Percentiles rank a stretch among this genome's conserved stretches.
Evolutionary conservation across 73 alveolate genomes (phyloP).

Genomic region (Symbiodinium natans): DNA sequence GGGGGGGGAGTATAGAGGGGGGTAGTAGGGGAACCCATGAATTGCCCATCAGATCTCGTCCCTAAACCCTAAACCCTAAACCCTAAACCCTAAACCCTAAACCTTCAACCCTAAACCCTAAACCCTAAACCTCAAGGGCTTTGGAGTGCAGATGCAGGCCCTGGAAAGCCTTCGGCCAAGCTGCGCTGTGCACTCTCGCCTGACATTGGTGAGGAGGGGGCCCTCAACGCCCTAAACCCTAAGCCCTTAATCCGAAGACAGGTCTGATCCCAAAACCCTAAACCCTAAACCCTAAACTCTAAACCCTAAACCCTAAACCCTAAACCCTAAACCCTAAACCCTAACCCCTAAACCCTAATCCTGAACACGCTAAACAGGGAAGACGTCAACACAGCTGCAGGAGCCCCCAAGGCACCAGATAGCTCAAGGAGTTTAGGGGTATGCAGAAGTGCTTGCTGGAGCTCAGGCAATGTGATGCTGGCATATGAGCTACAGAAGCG

Average conservation of each 20-base stretch:
- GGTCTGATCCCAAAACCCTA: not conserved
- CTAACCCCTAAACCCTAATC: not conserved
- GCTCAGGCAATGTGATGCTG: slow-evolving; percentile 64
- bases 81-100: not conserved
- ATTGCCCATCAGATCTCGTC: too few species aligned
- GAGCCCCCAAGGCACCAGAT: too few species aligned
- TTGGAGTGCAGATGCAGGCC: slow-evolving; percentile 2
- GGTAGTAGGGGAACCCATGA: too few species aligned
- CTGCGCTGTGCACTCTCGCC: slow-evolving; percentile 27
- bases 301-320: not conserved
- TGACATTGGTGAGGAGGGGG: not conserved
- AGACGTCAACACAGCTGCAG: too few species aligned
- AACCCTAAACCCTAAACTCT: not conserved
- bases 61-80: too few species aligned
- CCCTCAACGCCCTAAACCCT: not conserved
- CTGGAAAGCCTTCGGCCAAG: slow-evolving; percentile 85
- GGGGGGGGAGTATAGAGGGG: too few species aligned
- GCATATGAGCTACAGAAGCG: slow-evolving; percentile 68
- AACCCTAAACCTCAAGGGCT: too few species aligned
- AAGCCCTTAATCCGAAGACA: not conserved
- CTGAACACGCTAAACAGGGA: too few species aligned
- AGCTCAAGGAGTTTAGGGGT: too few species aligned
- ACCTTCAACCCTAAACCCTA: not conserved
- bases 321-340: not conserved
- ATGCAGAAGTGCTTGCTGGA: not conserved